Base-by-base conservation (phyloP, 2,329 filamentous ascomycete genomes). In the Hymenoscyphus scutula region DNA sequence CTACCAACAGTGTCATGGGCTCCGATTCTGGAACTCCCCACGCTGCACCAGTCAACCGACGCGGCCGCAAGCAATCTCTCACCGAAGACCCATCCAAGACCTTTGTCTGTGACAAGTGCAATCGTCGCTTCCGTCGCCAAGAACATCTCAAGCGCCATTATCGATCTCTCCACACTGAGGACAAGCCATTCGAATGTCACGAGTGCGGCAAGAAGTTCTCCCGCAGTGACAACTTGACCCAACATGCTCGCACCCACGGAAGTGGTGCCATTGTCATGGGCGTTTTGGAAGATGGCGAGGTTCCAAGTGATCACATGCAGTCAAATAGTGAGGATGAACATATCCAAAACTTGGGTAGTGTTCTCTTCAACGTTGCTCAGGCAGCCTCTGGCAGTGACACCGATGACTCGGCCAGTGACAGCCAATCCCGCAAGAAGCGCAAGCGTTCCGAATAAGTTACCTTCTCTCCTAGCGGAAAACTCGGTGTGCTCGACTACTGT, bases 191-290 rank as follows among this genome's bases (percentile, higher is more conserved):
- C 73, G 92, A 96, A 80, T 99, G 95, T 83, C 86, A 88, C 69
- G 94, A 99, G 80, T 99, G 95, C 74, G 94, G 95, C 72, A 99
- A 99, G 89, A 97, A 96, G 82, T 99, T 98, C 81, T 98, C 94
- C 23, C 89, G 95, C 72, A 96, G 91, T 71, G 95, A 99, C 80
- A 99, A 99, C 82, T 85, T 99, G 17, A 91, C 92, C 27, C 95
- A 99, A 79, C 95, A 99, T 76, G 89, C 95, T 67, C 88, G 95
- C 67, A 99, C 95, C 4, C 95, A 99, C 74, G 92, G 92, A 62
- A 89, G 88, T 63, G 92, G 92, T 65, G 91, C 92, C 65, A 90
- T 97, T 68, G 88, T 96, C 73, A 94, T 98, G 89, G 91, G 91
- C 72, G 84, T 97, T 57, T 82, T 96, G 57, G 91, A 94, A 68